A percentile compares a stretch with the other conserved stretches of the same genome.
These are phyloP conservation scores for Chlorociboria aeruginascens DNA, from an alignment of 495 filamentous ascomycete species.

Conservation along the genomic window DNA sequence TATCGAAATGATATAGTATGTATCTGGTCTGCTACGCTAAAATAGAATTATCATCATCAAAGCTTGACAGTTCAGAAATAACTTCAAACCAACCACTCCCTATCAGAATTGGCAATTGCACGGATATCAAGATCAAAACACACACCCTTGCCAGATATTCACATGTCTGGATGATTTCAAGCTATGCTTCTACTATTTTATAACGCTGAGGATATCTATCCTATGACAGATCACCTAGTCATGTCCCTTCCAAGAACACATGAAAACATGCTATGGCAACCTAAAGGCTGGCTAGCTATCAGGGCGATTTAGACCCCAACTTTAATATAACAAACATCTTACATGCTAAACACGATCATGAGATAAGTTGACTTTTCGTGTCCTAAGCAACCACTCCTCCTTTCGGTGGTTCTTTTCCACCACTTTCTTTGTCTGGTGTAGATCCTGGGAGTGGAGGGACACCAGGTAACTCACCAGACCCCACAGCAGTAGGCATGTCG, in stretches of 20 bases:
- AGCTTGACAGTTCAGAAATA: no score
- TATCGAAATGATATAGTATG: no score
- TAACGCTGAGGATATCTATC: slow-evolving; percentile 3
- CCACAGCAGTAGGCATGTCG: neutral
- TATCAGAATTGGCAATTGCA: neutral
- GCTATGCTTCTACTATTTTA: neutral
- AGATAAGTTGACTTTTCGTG: neutral
- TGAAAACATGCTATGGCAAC: neutral
- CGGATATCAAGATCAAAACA: no score
- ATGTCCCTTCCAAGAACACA: neutral
- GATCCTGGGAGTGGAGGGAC: slow-evolving; percentile 10
- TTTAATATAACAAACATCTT: neutral
- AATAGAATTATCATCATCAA: no score
- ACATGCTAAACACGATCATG: slow-evolving; percentile 5
- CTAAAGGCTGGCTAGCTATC: neutral
- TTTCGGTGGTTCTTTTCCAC: slow-evolving; percentile 6
- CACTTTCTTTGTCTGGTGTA: neutral
- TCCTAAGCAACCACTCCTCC: slow-evolving; percentile 7
- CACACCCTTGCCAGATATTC: neutral
- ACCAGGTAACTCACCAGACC: neutral
- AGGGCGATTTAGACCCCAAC: neutral
- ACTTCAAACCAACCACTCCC: neutral
- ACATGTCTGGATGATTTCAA: neutral
- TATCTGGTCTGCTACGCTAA: no score
- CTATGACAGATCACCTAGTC: slow-evolving; percentile 1